phyloP scores from a whole-genome alignment of 495 filamentous ascomycete species.

The Sabuloglossum arenarium region DNA sequence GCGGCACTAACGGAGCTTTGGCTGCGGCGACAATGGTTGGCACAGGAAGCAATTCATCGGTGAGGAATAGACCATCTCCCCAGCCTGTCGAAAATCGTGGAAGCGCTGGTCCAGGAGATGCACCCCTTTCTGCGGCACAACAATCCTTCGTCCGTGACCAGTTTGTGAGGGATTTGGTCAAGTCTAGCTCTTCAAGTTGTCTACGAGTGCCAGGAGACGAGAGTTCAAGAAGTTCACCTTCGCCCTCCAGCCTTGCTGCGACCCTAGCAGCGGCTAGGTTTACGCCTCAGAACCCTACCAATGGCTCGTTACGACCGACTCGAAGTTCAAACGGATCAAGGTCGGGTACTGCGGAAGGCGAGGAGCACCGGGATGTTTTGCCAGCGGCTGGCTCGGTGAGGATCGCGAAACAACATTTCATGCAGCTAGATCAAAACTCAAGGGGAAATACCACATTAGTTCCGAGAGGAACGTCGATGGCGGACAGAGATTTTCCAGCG shows the following conservation, averaged over 20 bases:
- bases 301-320: background rate
- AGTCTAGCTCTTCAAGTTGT: background rate
- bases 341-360: background rate
- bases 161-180: background rate
- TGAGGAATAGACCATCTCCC: background rate
- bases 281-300: background rate
- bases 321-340: background rate
- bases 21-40: constrained; percentile 1
- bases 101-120: background rate
- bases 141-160: background rate
- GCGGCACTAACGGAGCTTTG: constrained; percentile 3
- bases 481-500: background rate
- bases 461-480: background rate
- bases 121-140: constrained; percentile 1
- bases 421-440: background rate
- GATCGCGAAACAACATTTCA: background rate
- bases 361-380: background rate
- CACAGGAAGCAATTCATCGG: background rate
- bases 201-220: background rate
- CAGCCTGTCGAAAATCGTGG: background rate
- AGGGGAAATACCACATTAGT: background rate
- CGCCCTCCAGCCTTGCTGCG: background rate
- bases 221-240: background rate
- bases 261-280: background rate
- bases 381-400: background rate